A percentile compares a stretch with the other conserved stretches of the same genome.
Evolutionary conservation across 2,329 filamentous ascomycete species (phyloP).

Genomic region (Purpureocillium takamizusanense): DNA sequence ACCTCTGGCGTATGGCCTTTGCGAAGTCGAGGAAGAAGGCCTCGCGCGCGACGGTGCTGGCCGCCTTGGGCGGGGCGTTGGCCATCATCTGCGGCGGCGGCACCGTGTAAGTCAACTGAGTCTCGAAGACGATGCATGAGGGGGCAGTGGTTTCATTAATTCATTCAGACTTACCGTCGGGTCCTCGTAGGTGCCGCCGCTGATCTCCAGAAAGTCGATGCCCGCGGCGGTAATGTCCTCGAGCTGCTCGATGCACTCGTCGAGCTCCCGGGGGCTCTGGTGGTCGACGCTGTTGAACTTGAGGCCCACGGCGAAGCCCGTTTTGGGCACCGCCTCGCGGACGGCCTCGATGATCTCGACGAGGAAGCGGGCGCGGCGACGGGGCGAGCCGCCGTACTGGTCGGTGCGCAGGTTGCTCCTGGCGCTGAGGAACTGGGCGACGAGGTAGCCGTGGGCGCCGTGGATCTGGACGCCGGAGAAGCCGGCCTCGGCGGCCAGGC

Average conservation of each 20-base stretch:
- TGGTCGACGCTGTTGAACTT: constrained; percentile 52
- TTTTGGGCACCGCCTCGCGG: constrained; percentile 23
- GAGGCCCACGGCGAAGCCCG: constrained; percentile 39
- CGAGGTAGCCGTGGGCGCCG: constrained; percentile 47
- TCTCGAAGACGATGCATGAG: too few relatives aligned
- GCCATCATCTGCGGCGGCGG: too few relatives aligned
- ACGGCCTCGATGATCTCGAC: constrained; percentile 39
- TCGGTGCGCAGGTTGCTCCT: constrained; percentile 44
- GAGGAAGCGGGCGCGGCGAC: constrained; percentile 38
- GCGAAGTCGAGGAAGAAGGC: constrained; percentile 63
- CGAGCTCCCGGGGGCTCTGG: constrained; percentile 32
- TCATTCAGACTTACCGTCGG: constrained; percentile 29
- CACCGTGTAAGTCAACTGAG: too few relatives aligned
- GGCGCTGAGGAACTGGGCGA: constrained; percentile 44
- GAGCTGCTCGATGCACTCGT: constrained; percentile 51
- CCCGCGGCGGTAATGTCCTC: constrained; percentile 34
- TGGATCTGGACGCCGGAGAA: constrained; percentile 37
- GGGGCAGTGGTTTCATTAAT: too few relatives aligned
- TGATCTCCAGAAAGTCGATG: constrained; percentile 61
- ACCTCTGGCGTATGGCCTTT: constrained; percentile 33
- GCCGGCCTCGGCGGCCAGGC: constrained; percentile 34
- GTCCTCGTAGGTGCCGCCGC: constrained; percentile 52
- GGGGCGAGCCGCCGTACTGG: constrained; percentile 42
- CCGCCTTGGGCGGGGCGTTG: constrained; percentile 1
- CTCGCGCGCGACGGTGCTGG: constrained; percentile 43